Evolutionary conservation across 2,329 filamentous ascomycete species (phyloP).

Genomic region (Claviceps lovelessii): DNA sequence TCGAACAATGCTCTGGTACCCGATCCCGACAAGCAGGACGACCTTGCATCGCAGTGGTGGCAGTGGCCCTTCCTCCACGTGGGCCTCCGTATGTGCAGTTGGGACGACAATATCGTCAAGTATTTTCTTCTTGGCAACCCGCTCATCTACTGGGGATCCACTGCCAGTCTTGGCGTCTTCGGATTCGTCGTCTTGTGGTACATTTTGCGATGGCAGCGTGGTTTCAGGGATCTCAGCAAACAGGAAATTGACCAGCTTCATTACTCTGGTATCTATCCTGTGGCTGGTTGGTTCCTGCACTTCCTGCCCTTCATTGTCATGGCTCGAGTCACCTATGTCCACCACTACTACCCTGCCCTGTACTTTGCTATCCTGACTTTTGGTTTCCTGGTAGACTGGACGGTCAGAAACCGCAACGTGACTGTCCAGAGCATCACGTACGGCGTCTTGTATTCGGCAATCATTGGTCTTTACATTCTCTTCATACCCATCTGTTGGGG

Average conservation of each 20-base stretch:
- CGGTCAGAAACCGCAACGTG: conserved; percentile 51
- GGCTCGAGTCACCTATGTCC: conserved; percentile 97
- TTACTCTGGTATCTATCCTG: conserved; percentile 81
- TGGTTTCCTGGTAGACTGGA: conserved; percentile 81
- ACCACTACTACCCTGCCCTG: conserved; percentile 96
- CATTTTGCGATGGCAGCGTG: conserved; percentile 86
- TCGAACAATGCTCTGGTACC: conserved; percentile 97
- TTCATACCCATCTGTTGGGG: conserved; percentile 95
- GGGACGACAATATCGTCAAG: conserved; percentile 90
- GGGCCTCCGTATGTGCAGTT: conserved; percentile 94
- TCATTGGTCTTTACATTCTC: conserved; percentile 71
- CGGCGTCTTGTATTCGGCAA: conserved; percentile 53
- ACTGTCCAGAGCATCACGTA: conserved; percentile 56
- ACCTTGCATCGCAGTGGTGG: conserved; percentile 93
- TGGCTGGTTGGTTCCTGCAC: conserved; percentile 89
- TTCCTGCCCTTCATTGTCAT: conserved; percentile 93
- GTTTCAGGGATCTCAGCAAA: conserved; percentile 68
- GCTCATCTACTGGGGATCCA: conserved; percentile 88
- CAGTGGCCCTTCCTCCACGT: conserved; percentile 96
- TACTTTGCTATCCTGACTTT: conserved; percentile 90
- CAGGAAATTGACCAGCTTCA: conserved; percentile 85
- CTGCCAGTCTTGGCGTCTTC: conserved; percentile 60
- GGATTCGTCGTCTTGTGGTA: conserved; percentile 68
- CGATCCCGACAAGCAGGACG: conserved; percentile 97
- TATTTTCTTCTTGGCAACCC: conserved; percentile 98